Percentiles rank a stretch among this genome's conserved stretches.
phyloP scores from a whole-genome alignment of 2,329 filamentous ascomycete genomes.

The Arthrinium phaeospermum region DNA sequence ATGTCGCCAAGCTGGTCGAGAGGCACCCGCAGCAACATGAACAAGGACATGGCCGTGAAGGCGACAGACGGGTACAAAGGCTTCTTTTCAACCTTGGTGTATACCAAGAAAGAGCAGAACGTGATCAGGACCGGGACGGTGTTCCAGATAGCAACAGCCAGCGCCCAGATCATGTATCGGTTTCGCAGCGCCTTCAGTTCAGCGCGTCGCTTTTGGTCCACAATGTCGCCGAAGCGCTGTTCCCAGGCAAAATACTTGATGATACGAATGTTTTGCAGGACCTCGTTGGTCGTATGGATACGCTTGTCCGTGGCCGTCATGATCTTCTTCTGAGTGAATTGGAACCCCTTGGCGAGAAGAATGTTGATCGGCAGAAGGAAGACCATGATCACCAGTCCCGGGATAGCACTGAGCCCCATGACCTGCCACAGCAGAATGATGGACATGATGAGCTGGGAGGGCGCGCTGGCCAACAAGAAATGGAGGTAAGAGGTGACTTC shows the following conservation, averaged over 20 bases:
- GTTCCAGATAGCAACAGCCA: slow-evolving; percentile 94
- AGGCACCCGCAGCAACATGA: slow-evolving; percentile 90
- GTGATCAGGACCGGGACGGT: slow-evolving; percentile 94
- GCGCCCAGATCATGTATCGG: slow-evolving; percentile 89
- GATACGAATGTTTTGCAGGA: slow-evolving; percentile 95
- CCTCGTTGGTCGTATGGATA: slow-evolving; percentile 95
- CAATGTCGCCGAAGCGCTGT: slow-evolving; percentile 81
- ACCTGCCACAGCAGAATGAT: slow-evolving; percentile 85
- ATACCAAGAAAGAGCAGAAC: slow-evolving; percentile 93
- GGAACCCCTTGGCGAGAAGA: slow-evolving; percentile 84
- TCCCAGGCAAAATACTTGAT: slow-evolving; percentile 99
- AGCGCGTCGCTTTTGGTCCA: slow-evolving; percentile 83
- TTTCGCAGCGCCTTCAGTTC: slow-evolving; percentile 81
- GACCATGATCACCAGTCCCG: slow-evolving; percentile 89
- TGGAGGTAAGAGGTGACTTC: slow-evolving; percentile 95
- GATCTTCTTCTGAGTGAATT: slow-evolving; percentile 85
- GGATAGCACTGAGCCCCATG: slow-evolving; percentile 91
- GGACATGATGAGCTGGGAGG: slow-evolving; percentile 84
- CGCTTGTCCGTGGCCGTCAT: slow-evolving; percentile 92
- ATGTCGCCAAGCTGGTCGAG: slow-evolving; percentile 97
- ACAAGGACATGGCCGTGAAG: slow-evolving; percentile 95
- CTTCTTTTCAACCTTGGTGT: slow-evolving; percentile 89
- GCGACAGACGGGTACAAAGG: slow-evolving; percentile 89
- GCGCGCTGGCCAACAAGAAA: slow-evolving; percentile 91
- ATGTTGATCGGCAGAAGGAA: slow-evolving; percentile 91